A percentile compares a stretch with the other conserved stretches of the same genome.
Evolutionary conservation across 1,139 yeast genomes (phyloP).

Genomic region (Eremothecium cymbalariae): DNA sequence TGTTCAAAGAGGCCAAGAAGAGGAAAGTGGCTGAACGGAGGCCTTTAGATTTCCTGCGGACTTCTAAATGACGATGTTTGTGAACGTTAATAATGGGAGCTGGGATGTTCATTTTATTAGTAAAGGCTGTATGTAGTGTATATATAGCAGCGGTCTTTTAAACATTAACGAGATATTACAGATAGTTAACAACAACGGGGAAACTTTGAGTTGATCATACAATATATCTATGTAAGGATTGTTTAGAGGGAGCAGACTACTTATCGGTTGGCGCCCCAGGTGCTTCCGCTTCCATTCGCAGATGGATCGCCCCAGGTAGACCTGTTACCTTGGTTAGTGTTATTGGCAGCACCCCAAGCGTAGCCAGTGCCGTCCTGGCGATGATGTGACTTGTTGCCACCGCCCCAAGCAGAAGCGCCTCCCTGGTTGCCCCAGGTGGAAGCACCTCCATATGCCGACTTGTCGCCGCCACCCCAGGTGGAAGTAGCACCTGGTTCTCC

Average conservation of each 20-base stretch:
- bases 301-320: constrained; percentile 37
- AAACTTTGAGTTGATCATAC: too few species aligned
- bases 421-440: constrained; percentile 31
- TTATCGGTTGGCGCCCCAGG: constrained; percentile 24
- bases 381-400: constrained; percentile 15
- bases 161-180: too few species aligned
- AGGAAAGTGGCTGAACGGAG: constrained; percentile 64
- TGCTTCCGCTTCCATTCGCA: constrained; percentile 19
- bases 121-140: too few species aligned
- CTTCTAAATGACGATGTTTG: constrained; percentile 29
- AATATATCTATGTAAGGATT: too few species aligned
- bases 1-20: constrained; percentile 81
- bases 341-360: constrained; percentile 32
- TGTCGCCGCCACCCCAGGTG: constrained; percentile 32
- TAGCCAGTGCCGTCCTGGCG: constrained; percentile 35
- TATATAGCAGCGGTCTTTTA: too few species aligned
- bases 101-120: too few species aligned
- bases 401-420: constrained; percentile 27
- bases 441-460: constrained; percentile 29
- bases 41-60: constrained; percentile 55
- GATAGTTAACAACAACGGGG: too few species aligned
- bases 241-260: too few species aligned
- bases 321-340: constrained; percentile 30
- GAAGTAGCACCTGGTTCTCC: constrained; percentile 29
- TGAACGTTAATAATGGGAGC: too few species aligned